These are phyloP conservation scores for Annulohypoxylon stygium DNA, from an alignment of 495 filamentous ascomycete genomes.

Conservation along the genomic window DNA sequence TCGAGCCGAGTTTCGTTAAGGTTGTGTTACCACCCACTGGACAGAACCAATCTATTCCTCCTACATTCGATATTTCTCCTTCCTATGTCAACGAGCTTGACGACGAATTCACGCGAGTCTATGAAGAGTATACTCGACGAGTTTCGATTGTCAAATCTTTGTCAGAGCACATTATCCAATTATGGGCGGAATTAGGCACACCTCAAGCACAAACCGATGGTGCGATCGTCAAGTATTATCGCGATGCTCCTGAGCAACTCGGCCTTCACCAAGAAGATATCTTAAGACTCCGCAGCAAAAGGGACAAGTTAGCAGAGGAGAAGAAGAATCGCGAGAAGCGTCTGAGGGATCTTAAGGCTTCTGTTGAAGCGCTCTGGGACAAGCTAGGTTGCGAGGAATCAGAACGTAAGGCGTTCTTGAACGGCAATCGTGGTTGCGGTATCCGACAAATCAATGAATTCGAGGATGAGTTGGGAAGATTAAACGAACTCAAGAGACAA, in stretches of 20 bases:
- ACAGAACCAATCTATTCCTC: conserved; percentile 77
- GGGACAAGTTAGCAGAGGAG: conserved; percentile 92
- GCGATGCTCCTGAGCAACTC: conserved; percentile 90
- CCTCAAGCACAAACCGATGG: conserved; percentile 93
- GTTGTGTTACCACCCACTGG: conserved; percentile 85
- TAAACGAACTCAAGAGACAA: conserved; percentile 93
- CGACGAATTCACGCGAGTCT: conserved; percentile 90
- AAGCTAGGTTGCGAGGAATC: conserved; percentile 83
- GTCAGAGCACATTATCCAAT: conserved; percentile 86
- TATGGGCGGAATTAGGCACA: conserved; percentile 95
- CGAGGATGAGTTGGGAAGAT: conserved; percentile 84
- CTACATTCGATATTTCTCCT: conserved; percentile 88
- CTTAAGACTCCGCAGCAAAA: conserved; percentile 73
- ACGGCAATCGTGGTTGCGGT: conserved; percentile 77
- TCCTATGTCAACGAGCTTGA: conserved; percentile 90
- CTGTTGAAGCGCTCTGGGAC: conserved; percentile 89
- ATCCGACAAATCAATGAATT: conserved; percentile 92
- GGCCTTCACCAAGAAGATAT: conserved; percentile 91
- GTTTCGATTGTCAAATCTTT: conserved; percentile 78
- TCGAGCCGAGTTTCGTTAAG: conserved; percentile 86
- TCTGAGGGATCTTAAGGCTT: conserved; percentile 77
- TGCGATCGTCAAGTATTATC: conserved; percentile 86
- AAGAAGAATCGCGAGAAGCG: conserved; percentile 87
- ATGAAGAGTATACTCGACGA: conserved; percentile 92
- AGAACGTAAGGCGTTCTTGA: conserved; percentile 86